Conservation (phyloP, 2,329 filamentous ascomycete genomes). For the Aspergillus glaucus region DNA sequence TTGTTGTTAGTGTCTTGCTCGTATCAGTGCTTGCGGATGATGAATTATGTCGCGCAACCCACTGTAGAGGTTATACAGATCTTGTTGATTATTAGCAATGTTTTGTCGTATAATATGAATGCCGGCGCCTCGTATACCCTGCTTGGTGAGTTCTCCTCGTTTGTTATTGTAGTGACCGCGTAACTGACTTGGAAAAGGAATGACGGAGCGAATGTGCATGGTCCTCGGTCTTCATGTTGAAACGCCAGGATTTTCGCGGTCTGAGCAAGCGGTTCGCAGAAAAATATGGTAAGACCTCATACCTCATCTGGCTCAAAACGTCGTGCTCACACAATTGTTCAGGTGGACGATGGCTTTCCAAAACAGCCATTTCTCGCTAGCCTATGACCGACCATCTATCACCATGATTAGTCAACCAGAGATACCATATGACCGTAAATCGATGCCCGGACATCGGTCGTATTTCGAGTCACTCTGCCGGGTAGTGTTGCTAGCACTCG, state of each 20-base stretch:
- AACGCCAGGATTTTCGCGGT: slow-evolving; percentile 43
- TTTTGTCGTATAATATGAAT: slow-evolving; percentile 59
- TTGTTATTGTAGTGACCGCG: background rate
- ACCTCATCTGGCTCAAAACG: background rate
- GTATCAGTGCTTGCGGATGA: slow-evolving; percentile 58
- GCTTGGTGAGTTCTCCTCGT: slow-evolving; percentile 35
- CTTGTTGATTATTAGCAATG: slow-evolving; percentile 56
- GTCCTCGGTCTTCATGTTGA: slow-evolving; percentile 53
- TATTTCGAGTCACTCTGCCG: slow-evolving; percentile 54
- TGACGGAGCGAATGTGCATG: slow-evolving; percentile 46
- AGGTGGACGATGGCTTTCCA: slow-evolving; percentile 56
- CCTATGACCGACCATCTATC: slow-evolving; percentile 52
- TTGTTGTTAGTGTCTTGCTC: slow-evolving; percentile 51
- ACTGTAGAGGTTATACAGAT: slow-evolving; percentile 57
- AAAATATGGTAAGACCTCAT: slow-evolving; percentile 29
- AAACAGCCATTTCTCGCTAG: slow-evolving; percentile 56
- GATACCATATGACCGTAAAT: slow-evolving; percentile 44
- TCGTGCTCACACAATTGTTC: background rate
- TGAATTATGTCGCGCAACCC: slow-evolving; percentile 58
- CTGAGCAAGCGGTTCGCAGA: slow-evolving; percentile 35
- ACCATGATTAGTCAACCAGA: slow-evolving; percentile 45
- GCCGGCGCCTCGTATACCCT: slow-evolving; percentile 58
- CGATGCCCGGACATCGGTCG: slow-evolving; percentile 45
- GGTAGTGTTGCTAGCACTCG: slow-evolving; percentile 45
- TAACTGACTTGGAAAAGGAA: slow-evolving; percentile 11